phyloP scores from a whole-genome alignment of 371 early-diverging fungal species.

The Mucor circinelloides region DNA sequence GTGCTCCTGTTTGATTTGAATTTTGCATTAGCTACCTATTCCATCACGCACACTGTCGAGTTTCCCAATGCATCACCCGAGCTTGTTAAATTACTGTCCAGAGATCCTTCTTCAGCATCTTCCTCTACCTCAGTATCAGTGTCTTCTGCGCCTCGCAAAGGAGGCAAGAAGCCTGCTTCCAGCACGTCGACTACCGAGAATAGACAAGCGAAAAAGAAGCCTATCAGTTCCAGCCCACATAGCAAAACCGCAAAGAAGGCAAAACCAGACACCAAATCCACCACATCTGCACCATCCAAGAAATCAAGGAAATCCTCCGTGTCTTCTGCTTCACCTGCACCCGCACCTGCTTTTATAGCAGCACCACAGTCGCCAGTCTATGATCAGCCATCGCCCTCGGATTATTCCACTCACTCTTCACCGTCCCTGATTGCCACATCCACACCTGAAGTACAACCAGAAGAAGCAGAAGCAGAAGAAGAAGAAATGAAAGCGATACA shows the following conservation, averaged over 20 bases:
- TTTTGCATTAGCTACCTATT: slow-evolving; percentile 59
- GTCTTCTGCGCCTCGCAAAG: neutral
- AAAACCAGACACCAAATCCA: slow-evolving; percentile 7
- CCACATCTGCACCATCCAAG: neutral
- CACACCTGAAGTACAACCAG: slow-evolving; percentile 1
- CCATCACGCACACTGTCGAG: slow-evolving; percentile 41
- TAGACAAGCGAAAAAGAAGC: slow-evolving; percentile 14
- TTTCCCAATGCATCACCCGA: slow-evolving; percentile 39
- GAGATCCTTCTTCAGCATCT: slow-evolving; percentile 1
- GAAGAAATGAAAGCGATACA: neutral
- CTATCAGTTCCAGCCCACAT: neutral
- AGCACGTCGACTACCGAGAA: neutral
- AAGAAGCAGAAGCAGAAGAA: neutral
- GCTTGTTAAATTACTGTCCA: slow-evolving; percentile 14
- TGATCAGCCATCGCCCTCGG: slow-evolving; percentile 2
- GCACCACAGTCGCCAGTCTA: neutral
- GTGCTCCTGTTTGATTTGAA: slow-evolving; percentile 64
- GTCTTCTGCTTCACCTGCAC: neutral
- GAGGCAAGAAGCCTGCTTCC: slow-evolving; percentile 8
- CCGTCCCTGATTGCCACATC: neutral
- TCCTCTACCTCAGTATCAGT: neutral
- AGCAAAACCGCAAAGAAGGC: slow-evolving; percentile 6
- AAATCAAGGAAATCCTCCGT: slow-evolving; percentile 1
- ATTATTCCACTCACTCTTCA: neutral
- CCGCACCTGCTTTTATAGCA: neutral